phyloP scores from a whole-genome alignment of 164 flowering plant genomes.

The Chimonanthus praecox region DNA sequence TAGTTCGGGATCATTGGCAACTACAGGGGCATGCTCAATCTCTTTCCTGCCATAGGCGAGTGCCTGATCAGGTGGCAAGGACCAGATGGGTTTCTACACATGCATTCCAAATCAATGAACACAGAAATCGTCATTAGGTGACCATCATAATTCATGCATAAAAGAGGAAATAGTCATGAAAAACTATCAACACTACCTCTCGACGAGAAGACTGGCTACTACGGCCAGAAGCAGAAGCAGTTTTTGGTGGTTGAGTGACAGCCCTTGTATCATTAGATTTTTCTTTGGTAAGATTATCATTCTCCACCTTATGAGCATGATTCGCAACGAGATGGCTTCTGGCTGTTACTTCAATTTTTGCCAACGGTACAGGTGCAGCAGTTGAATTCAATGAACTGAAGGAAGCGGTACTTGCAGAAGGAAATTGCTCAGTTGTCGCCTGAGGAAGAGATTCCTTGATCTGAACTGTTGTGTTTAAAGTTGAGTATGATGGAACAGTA shows the following conservation, averaged over 20 bases:
- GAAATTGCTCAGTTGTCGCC: conserved; percentile 18
- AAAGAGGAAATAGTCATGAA: background rate
- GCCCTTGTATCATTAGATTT: conserved; percentile 11
- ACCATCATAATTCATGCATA: background rate
- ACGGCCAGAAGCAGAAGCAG: background rate
- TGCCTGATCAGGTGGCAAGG: conserved; percentile 59
- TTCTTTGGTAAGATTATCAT: conserved; percentile 9
- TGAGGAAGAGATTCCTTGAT: conserved; percentile 18
- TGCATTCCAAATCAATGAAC: background rate
- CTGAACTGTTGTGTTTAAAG: conserved; percentile 21
- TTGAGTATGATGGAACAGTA: conserved; percentile 20
- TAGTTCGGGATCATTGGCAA: conserved; percentile 54
- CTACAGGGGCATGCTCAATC: conserved; percentile 43
- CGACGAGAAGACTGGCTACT: conserved; percentile 11
- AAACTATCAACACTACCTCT: conserved; percentile 30
- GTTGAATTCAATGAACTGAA: conserved; percentile 30
- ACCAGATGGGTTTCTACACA: conserved; percentile 10
- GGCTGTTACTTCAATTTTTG: conserved; percentile 9
- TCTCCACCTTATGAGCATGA: conserved; percentile 10
- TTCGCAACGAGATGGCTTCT: background rate
- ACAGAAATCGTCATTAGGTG: background rate
- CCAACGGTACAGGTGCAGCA: conserved; percentile 8
- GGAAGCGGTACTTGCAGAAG: conserved; percentile 15
- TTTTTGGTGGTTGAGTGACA: conserved; percentile 24
- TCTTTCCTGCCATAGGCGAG: conserved; percentile 63